Conservation (phyloP, 2,329 filamentous ascomycete species). For the Orbilia oligospora region DNA sequence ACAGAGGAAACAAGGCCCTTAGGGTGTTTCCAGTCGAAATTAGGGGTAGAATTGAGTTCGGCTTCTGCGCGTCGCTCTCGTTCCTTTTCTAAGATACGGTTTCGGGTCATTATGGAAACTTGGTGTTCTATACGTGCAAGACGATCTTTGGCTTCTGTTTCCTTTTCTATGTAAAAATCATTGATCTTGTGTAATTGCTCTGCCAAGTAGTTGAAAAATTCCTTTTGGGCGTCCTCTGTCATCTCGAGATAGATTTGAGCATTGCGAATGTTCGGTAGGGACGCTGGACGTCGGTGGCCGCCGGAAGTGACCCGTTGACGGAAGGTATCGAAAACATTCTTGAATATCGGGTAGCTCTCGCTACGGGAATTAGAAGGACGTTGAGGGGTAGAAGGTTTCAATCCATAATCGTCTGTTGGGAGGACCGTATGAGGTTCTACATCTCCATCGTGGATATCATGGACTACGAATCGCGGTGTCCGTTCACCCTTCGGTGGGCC, state of each 20-base stretch:
- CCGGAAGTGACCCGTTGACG: conserved; percentile 68
- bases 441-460: not conserved
- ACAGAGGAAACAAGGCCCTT: conserved; percentile 65
- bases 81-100: conserved; percentile 80
- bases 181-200: conserved; percentile 91
- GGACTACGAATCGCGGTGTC: conserved; percentile 28
- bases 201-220: conserved; percentile 90
- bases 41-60: conserved; percentile 64
- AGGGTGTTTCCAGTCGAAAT: conserved; percentile 62
- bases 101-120: conserved; percentile 91
- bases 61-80: conserved; percentile 68
- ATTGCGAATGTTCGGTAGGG: conserved; percentile 66
- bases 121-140: conserved; percentile 82
- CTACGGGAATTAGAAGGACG: conserved; percentile 64
- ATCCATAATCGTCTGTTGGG: conserved; percentile 27
- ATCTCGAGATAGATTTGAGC: conserved; percentile 72
- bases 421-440: conserved; percentile 32
- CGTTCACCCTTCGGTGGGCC: conserved; percentile 33
- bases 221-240: conserved; percentile 80
- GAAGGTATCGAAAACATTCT: conserved; percentile 61
- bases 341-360: conserved; percentile 68
- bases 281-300: conserved; percentile 68
- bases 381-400: conserved; percentile 13
- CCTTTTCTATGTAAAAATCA: conserved; percentile 87
- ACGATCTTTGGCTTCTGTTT: conserved; percentile 83